A percentile compares a stretch with the other conserved stretches of the same genome.
phyloP scores from a whole-genome alignment of 1,139 yeast genomes.

The Lodderomyces theae region DNA sequence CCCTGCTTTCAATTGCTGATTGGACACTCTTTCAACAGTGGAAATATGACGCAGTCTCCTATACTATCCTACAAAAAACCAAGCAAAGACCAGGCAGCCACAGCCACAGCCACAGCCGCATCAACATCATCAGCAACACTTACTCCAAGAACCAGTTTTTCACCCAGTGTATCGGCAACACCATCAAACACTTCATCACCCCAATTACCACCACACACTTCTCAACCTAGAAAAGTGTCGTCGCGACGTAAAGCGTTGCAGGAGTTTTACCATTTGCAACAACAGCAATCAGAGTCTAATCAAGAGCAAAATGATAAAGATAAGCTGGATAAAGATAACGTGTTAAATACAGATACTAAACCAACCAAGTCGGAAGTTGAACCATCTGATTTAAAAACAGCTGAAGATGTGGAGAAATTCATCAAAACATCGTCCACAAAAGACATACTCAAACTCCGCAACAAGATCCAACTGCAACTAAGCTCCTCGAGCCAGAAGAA shows the following conservation, averaged over 20 bases:
- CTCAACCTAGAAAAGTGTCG: conserved; percentile 31
- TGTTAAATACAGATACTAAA: not conserved
- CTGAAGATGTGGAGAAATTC: conserved; percentile 28
- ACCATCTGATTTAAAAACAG: not conserved
- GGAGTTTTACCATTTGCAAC: conserved; percentile 39
- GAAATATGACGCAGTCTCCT: conserved; percentile 22
- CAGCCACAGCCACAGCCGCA: conserved; percentile 7
- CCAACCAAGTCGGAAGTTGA: not conserved
- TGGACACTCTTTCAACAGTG: no score
- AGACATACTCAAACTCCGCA: conserved; percentile 37
- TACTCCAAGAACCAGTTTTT: conserved; percentile 5
- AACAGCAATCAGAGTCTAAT: conserved; percentile 7
- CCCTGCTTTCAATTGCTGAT: no score
- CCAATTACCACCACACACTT: conserved; percentile 8
- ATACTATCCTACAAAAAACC: conserved; percentile 31
- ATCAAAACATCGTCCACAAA: conserved; percentile 32
- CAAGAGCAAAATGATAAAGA: conserved; percentile 1
- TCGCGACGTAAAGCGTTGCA: conserved; percentile 44
- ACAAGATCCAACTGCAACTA: conserved; percentile 29
- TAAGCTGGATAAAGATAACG: conserved; percentile 2
- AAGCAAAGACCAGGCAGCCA: conserved; percentile 5
- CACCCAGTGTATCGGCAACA: conserved; percentile 3
- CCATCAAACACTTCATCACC: not conserved
- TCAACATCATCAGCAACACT: conserved; percentile 7
- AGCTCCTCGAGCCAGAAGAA: conserved; percentile 42